Evolutionary conservation across 495 filamentous ascomycete species (phyloP), one percentile per base, ranked within the genome.

Genomic region (Hypomontagnella submonticulosa): DNA sequence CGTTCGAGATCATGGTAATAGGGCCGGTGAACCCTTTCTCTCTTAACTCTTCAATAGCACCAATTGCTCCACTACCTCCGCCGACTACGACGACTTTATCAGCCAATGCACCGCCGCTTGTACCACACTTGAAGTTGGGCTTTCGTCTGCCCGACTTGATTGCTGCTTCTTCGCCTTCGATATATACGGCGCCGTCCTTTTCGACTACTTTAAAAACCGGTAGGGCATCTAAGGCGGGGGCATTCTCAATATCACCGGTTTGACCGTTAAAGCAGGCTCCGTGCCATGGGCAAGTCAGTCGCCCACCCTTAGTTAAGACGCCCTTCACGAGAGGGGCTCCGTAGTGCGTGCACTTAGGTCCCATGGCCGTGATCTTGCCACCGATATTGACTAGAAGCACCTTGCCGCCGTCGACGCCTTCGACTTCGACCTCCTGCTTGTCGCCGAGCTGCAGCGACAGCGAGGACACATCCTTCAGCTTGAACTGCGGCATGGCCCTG

Each of bases 211-310:
- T 89, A 77, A 95, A 99, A 40, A 90, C 89, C 16, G 88, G 81
- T 3, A 99, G 75, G 12, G 89, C 84, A 66, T 97, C 92, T 4
- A 96, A 81, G 1, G 92, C 95, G 1, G 95, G 95, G 0, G 94
- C 92, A 73, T 98, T 90, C 76, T 99, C 95, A 44, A 99, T 89
- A 61, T 97, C 94, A 27, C 95, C 95, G n/a, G 89, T 93, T 40
- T 82, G 77, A 54, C 90, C 85, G 61, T 91, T 92, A 77, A 97
- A 99, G 81, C 95, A 99, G 37, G 95, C 95, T 80, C 93, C 93
- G 75, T 97, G 93, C 95, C 96, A 98, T 0, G 93, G 90, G 74
- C 95, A 99, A 12, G 91, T 96, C 32, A 99, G 77, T 44, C 92
- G 79, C 1, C 95, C 95, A 67, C 93, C 88, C 3, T 86, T 86